Evolutionary conservation across 2,329 filamentous ascomycete species (phyloP).

Genomic region (Phaeosphaeria sp.): DNA sequence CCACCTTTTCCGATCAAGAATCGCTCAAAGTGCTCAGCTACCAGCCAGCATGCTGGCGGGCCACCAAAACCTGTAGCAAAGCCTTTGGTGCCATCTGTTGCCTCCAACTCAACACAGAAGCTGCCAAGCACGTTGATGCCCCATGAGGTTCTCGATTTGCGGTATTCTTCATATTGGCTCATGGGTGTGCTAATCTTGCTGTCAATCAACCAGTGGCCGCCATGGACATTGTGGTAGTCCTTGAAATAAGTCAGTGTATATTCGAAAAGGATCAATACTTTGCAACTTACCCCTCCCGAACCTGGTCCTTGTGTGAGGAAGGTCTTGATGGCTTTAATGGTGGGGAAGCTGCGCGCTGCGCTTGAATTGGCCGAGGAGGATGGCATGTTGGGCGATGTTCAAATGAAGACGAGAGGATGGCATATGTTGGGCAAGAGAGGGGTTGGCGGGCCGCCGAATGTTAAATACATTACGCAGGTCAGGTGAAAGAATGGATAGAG

Average conservation of each 20-base stretch:
- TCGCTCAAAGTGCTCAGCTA: conserved; percentile 90
- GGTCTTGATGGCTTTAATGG: conserved; percentile 76
- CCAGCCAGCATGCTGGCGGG: conserved; percentile 91
- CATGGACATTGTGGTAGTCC: conserved; percentile 91
- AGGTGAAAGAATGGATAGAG: conserved; percentile 11
- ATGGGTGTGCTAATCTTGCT: conserved; percentile 91
- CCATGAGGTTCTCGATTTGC: conserved; percentile 87
- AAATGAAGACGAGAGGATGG: conserved; percentile 3
- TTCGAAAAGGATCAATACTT: neutral
- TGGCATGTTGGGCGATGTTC: conserved; percentile 30
- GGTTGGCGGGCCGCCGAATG: conserved; percentile 16
- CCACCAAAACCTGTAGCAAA: conserved; percentile 95
- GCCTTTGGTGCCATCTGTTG: conserved; percentile 87
- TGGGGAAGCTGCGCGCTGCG: conserved; percentile 67
- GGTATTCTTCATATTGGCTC: conserved; percentile 87
- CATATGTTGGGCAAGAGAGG: conserved; percentile 22
- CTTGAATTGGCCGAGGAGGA: conserved; percentile 23
- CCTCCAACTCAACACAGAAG: conserved; percentile 89
- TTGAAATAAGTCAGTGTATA: conserved; percentile 35
- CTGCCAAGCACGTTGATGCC: conserved; percentile 95
- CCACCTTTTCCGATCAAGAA: conserved; percentile 81
- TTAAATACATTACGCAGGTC: conserved; percentile 27
- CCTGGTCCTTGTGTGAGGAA: conserved; percentile 72
- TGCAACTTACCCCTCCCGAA: conserved; percentile 34
- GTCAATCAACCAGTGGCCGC: conserved; percentile 80